These are phyloP conservation scores for Rhizopogon sp. DNA, from an alignment of 768 basidiomycete species.

Conservation along the genomic window DNA sequence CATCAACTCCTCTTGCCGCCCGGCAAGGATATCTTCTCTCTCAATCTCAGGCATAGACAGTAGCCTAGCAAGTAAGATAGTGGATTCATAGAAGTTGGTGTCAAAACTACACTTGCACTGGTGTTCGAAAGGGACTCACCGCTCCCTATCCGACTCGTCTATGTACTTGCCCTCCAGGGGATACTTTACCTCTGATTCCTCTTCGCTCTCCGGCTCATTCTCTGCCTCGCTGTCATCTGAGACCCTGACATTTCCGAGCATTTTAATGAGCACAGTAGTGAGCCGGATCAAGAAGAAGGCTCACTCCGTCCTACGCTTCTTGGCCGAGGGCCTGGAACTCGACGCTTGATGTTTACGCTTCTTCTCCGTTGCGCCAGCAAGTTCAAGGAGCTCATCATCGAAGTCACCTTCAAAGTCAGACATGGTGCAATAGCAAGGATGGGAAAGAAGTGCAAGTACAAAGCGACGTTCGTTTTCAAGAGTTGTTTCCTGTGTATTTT, in stretches of 20 bases:
- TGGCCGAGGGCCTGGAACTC: constrained; percentile 39
- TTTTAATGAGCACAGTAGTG: constrained; percentile 4
- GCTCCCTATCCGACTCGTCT: constrained; percentile 76
- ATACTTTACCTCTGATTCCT: constrained; percentile 60
- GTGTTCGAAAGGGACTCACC: constrained; percentile 46
- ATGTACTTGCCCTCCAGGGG: constrained; percentile 90
- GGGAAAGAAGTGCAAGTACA: background rate
- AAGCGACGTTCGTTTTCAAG: no score
- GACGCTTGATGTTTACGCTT: constrained; percentile 59
- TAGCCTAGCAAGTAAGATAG: constrained; percentile 43
- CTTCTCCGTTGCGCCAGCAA: constrained; percentile 66
- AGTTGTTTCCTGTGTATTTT: no score
- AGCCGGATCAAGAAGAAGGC: constrained; percentile 17
- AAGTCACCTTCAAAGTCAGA: constrained; percentile 49
- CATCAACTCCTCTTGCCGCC: constrained; percentile 78
- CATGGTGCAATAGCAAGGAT: constrained; percentile 24
- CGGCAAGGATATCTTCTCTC: constrained; percentile 80
- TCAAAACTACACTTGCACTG: constrained; percentile 24
- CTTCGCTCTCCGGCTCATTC: constrained; percentile 59
- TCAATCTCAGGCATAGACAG: constrained; percentile 81
- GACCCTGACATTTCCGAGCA: constrained; percentile 22
- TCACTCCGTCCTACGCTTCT: constrained; percentile 74
- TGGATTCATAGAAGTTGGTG: constrained; percentile 8
- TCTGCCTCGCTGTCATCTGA: constrained; percentile 47
- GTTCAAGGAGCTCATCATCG: constrained; percentile 73